Evolutionary conservation across 2,329 filamentous ascomycete genomes (phyloP).

Genomic region (Verticillium tricorpus): DNA sequence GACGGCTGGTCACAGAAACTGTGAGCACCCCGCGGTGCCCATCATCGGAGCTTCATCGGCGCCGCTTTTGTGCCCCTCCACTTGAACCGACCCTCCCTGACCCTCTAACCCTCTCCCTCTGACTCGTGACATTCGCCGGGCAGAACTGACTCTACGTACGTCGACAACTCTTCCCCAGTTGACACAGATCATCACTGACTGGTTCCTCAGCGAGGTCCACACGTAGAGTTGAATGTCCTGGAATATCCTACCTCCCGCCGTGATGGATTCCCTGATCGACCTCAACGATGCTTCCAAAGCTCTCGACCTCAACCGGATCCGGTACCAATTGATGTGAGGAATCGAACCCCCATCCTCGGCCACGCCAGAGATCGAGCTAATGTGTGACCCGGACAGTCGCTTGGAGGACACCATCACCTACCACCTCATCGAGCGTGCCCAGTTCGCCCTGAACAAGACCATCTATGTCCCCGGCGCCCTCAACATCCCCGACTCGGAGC

Average conservation of each 20-base stretch:
- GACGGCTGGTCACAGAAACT: background rate
- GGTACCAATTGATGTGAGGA: slow-evolving; percentile 84
- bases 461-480: slow-evolving; percentile 84
- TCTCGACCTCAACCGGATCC: slow-evolving; percentile 85
- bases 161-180: background rate
- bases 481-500: slow-evolving; percentile 63
- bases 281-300: slow-evolving; percentile 80
- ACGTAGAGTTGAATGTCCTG: background rate
- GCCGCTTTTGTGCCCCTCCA: background rate
- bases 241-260: background rate
- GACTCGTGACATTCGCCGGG: background rate
- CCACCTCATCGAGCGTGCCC: slow-evolving; percentile 94
- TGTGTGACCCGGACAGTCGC: slow-evolving; percentile 52
- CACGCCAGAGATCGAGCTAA: background rate
- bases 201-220: background rate
- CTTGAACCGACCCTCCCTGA: background rate
- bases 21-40: background rate
- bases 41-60: background rate
- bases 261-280: slow-evolving; percentile 88
- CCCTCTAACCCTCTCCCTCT: background rate
- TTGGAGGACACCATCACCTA: slow-evolving; percentile 98
- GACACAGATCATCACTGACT: background rate
- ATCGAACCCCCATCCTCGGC: background rate
- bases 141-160: background rate
- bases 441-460: slow-evolving; percentile 86